Conservation (phyloP, 495 filamentous ascomycete genomes). For the Penicillium malachiteum region DNA sequence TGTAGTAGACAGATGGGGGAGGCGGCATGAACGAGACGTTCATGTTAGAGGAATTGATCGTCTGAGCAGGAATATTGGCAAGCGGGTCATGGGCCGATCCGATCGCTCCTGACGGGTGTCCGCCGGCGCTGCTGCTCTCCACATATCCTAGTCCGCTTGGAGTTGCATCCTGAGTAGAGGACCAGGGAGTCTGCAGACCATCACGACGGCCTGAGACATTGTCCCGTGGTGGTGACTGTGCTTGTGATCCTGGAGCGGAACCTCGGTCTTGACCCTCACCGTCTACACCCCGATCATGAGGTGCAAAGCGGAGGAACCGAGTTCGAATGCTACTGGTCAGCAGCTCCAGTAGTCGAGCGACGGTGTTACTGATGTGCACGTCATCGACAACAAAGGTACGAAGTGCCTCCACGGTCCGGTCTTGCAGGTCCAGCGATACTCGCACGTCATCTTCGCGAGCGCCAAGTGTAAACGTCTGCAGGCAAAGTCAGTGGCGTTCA, state of each 20-base stretch:
- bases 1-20: slow-evolving; percentile 47
- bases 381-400: slow-evolving; percentile 89
- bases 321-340: slow-evolving; percentile 71
- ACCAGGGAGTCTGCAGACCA: slow-evolving; percentile 33
- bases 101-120: slow-evolving; percentile 21
- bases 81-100: slow-evolving; percentile 43
- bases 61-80: slow-evolving; percentile 45
- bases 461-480: slow-evolving; percentile 85
- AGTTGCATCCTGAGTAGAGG: slow-evolving; percentile 26
- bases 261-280: slow-evolving; percentile 40
- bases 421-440: slow-evolving; percentile 76
- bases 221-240: slow-evolving; percentile 40
- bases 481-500: slow-evolving; percentile 2
- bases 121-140: slow-evolving; percentile 27
- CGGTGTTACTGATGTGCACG: slow-evolving; percentile 90
- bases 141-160: slow-evolving; percentile 31
- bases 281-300: slow-evolving; percentile 42
- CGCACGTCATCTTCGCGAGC: slow-evolving; percentile 86
- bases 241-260: slow-evolving; percentile 35
- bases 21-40: slow-evolving; percentile 52
- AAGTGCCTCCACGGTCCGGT: slow-evolving; percentile 74
- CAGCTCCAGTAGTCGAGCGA: slow-evolving; percentile 86
- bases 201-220: slow-evolving; percentile 31
- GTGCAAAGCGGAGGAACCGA: slow-evolving; percentile 64
- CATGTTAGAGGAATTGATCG: slow-evolving; percentile 49